Base-by-base conservation (phyloP, 2,329 filamentous ascomycete species). In the Exophiala aquamarina region DNA sequence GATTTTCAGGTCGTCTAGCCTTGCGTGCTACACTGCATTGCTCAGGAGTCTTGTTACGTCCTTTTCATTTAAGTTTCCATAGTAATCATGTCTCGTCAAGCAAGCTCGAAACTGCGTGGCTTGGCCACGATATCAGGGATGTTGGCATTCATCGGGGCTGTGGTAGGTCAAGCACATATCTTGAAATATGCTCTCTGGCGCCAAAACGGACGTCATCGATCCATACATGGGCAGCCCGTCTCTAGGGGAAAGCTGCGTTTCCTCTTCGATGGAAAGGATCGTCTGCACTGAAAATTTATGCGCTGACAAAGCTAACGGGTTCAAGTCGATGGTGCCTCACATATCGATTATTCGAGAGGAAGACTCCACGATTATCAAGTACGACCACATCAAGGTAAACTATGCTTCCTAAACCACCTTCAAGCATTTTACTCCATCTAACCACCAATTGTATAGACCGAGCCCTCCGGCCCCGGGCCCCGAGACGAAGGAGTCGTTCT, bases 361-460 rank as follows among this genome's bases (percentile, higher is more conserved):
- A 26, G 43, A 50, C 26, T 38, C 43, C 6, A 50, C 44, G 3
- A 44, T 47, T 20, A 47, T 50, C 38, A 41, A 45, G n/a, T 50
- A 50, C 33, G 32, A 50, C 18, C 48, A 44, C 28, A 18, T 50
- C 7, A 49, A 45, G 42, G 42, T 45, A 45, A 32, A 8, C n/a
- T 19, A 31, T 21, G 8, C 4, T 9, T 23, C n/a, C 15, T 19
- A n/a, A n/a, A n/a, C n/a, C n/a, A n/a, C n/a, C n/a, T n/a, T n/a
- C n/a, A n/a, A n/a, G n/a, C n/a, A n/a, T n/a, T n/a, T n/a, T n/a
- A n/a, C n/a, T n/a, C n/a, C n/a, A n/a, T n/a, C n/a, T n/a, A n/a
- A n/a, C n/a, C n/a, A n/a, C n/a, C n/a, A n/a, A n/a, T n/a, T n/a
- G n/a, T 11, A 35, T 17, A 38, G 35, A 13, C 32, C 18, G 43